A percentile compares a stretch with the other conserved stretches of the same genome.
Evolutionary conservation across 768 basidiomycete genomes (phyloP).

Genomic region (Lactarius trivialis): DNA sequence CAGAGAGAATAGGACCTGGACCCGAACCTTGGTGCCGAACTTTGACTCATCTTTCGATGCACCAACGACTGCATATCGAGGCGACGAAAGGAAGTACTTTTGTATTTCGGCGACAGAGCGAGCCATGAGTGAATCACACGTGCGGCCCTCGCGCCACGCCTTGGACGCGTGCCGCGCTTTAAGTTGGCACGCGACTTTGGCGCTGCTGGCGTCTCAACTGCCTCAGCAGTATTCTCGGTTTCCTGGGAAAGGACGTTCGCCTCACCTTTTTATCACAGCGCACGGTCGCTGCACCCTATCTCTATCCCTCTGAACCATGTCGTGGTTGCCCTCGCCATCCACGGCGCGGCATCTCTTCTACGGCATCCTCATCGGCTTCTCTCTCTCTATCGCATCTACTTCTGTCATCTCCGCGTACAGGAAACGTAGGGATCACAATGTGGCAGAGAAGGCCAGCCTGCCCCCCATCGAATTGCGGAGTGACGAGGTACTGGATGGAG

Average conservation of each 20-base stretch:
- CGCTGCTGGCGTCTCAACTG: not conserved
- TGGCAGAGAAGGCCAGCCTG: conserved; percentile 29
- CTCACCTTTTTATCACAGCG: conserved; percentile 7
- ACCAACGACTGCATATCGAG: conserved; percentile 72
- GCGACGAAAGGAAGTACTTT: conserved; percentile 50
- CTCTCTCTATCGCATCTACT: conserved; percentile 66
- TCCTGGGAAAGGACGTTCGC: not conserved
- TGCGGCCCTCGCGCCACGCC: conserved; percentile 6
- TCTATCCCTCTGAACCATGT: conserved; percentile 9
- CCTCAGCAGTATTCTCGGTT: not conserved
- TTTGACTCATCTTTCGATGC: conserved; percentile 76
- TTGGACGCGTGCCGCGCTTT: conserved; percentile 26
- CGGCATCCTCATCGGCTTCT: conserved; percentile 68
- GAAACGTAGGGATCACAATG: conserved; percentile 42
- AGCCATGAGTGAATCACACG: conserved; percentile 10
- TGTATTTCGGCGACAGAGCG: conserved; percentile 38
- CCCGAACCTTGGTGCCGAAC: conserved; percentile 64
- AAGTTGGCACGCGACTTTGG: conserved; percentile 19
- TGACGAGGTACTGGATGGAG: conserved; percentile 74
- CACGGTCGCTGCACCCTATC: conserved; percentile 14
- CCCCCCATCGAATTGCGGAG: conserved; percentile 67
- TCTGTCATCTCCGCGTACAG: conserved; percentile 52
- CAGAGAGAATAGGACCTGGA: not conserved
- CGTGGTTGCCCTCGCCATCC: conserved; percentile 26
- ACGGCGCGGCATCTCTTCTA: conserved; percentile 34